Evolutionary conservation across 257 asterid species (phyloP), one percentile per base, ranked within the genome.

Genomic region (Penstemon eatonii): DNA sequence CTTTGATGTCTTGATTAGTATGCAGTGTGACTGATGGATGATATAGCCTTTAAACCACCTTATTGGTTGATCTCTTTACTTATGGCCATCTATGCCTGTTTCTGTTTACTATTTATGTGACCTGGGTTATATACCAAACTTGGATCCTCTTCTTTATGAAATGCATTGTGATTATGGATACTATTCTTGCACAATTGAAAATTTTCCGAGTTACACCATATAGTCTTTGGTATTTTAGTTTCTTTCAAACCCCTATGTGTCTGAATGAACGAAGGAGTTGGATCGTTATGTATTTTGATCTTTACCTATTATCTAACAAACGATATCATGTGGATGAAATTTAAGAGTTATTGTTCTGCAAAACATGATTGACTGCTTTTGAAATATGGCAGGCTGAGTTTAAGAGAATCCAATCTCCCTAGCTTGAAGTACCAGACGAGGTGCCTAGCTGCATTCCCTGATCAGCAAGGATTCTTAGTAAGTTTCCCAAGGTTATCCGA

Each of bases 361-460:
- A 63, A 57, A 57, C 60, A 49, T 73, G 60, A 46, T 49, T 55
- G 56, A 73, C 63, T 74, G 44, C 38, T 44, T 73, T 52, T 71
- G 62, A 68, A 54, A 39, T 59, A 36, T 67, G 71, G 73, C 86
- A 94, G 99, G 12, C 85, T n/a, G 99, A 94, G 76, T 91, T 85
- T 83, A 94, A 89, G 89, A 86, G 92, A 78, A 74, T 94, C 67
- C 36, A 62, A 57, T 94, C 99, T 60, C 99, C 99, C 19, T 15
- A 15, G 18, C 18, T 60, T 94, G 73, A 91, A 91, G 89, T 87
- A 91, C 85, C 99, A 94, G 78, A 94, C 99, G 40, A 84, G 99
- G 79, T 94, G 97, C 74, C 66, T 94, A 60, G 99, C 99, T 68
- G 96, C 99, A 69, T 94, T 94, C 76, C 99, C 99, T 54, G 96